Base-by-base conservation (phyloP, 805 yeast genomes). In the Candida manassasensis region DNA sequence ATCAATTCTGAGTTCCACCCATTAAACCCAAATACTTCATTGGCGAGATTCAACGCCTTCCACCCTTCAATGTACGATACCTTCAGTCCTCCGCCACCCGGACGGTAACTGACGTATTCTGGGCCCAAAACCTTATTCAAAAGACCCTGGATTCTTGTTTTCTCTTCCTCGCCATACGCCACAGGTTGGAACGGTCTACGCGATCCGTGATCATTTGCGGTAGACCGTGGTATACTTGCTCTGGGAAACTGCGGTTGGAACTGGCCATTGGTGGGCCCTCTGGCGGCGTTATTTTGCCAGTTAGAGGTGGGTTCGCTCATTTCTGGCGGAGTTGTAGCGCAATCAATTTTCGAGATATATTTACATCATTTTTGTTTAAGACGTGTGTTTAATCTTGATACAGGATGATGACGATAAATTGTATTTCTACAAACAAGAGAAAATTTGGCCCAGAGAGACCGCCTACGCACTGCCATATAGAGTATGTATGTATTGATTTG, bases 11-110 rank as follows among this genome's bases (percentile, higher is more conserved):
- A 78, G 44, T 71, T 68, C 95, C 95, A 84, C 1, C 93, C 93
- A 50, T 83, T 79, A 47, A 81, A 84, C 0, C 94, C 94, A 67
- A 84, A 84, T 3, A 84, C 78, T 47, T 80, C 82, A 49, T 84
- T 84, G 10, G 95, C 94, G 31, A 84, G 56, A 49, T 81, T 81
- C 25, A 84, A 71, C 2, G 85, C 90, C 51, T 77, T 81, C 88
- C 90, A 84, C 1, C 94, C 95, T 56, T 84, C 93, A 27, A 84
- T 70, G 48, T 84, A 84, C 2, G 83, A 77, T 3, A 84, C 84
- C 36, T 73, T 67, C 30, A 68, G 70, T 10, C 83, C 80, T 2
- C 86, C 87, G 22, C 81, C 86, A 2, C 88, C 89, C 6, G 87
- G 79, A 31, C 94, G 65, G 27, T 76, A 77, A 18, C 88, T 79